Conservation (phyloP, 2,329 filamentous ascomycete species). For the Colletotrichum cuscutae region DNA sequence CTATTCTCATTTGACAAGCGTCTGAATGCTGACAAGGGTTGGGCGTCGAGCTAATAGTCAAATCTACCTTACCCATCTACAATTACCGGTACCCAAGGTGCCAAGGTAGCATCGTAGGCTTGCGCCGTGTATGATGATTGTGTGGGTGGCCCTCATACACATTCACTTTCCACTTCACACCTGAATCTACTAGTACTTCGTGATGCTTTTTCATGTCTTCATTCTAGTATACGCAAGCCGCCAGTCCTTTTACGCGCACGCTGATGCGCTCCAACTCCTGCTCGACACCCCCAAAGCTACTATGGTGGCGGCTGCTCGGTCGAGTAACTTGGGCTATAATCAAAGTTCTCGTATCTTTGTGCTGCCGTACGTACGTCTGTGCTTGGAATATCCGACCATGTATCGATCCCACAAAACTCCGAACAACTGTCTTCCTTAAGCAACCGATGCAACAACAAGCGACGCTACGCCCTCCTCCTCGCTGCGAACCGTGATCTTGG, state of each 20-base stretch:
- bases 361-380: constrained; percentile 22
- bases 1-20: background rate
- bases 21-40: constrained; percentile 7
- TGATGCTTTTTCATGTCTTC: constrained; percentile 32
- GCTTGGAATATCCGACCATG: constrained; percentile 31
- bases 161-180: background rate
- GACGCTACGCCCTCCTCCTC: constrained; percentile 93
- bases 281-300: background rate
- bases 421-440: constrained; percentile 59
- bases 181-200: background rate
- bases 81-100: background rate
- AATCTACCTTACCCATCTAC: background rate
- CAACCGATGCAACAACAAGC: constrained; percentile 85
- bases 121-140: background rate
- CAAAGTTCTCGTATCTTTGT: constrained; percentile 9
- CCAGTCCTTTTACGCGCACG: constrained; percentile 22
- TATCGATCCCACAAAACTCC: constrained; percentile 35
- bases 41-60: background rate
- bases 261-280: constrained; percentile 10
- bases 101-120: background rate
- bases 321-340: constrained; percentile 23
- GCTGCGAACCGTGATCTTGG: constrained; percentile 91
- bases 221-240: constrained; percentile 34
- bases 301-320: constrained; percentile 14
- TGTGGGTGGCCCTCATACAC: background rate